These are phyloP conservation scores for Aspergillus luchuensis DNA, from an alignment of 2,329 filamentous ascomycete genomes.

Conservation along the genomic window DNA sequence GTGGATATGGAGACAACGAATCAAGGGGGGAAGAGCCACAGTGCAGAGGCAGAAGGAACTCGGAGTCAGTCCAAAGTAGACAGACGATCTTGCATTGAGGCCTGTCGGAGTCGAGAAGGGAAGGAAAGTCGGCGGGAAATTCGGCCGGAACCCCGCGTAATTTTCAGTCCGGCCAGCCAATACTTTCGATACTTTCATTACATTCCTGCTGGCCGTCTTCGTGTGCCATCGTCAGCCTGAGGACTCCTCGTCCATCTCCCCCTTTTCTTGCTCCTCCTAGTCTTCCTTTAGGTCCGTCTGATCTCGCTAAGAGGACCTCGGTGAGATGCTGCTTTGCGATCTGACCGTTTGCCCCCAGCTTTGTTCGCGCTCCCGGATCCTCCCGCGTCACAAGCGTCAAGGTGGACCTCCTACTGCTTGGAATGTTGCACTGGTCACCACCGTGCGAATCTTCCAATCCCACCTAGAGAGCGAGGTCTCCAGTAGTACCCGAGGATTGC, in stretches of 20 bases:
- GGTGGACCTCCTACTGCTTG: neutral
- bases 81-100: neutral
- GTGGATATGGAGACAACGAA: neutral
- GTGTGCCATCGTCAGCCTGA: neutral
- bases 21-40: neutral
- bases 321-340: neutral
- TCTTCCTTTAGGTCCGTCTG: neutral
- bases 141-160: conserved; percentile 30
- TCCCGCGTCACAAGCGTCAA: neutral
- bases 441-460: neutral
- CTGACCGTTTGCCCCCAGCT: neutral
- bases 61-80: no score
- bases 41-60: neutral
- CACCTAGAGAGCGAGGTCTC: neutral
- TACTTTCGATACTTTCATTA: conserved; percentile 2
- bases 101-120: neutral
- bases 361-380: neutral
- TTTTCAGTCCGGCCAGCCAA: conserved; percentile 34
- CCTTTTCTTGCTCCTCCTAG: neutral
- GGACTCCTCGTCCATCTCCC: neutral
- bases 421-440: no score
- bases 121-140: conserved; percentile 19
- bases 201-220: neutral
- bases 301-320: no score
- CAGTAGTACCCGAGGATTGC: neutral